Evolutionary conservation across 2,329 filamentous ascomycete genomes (phyloP), one percentile per base, ranked within the genome.

Genomic region (Magnaporthiopsis rhizophila): DNA sequence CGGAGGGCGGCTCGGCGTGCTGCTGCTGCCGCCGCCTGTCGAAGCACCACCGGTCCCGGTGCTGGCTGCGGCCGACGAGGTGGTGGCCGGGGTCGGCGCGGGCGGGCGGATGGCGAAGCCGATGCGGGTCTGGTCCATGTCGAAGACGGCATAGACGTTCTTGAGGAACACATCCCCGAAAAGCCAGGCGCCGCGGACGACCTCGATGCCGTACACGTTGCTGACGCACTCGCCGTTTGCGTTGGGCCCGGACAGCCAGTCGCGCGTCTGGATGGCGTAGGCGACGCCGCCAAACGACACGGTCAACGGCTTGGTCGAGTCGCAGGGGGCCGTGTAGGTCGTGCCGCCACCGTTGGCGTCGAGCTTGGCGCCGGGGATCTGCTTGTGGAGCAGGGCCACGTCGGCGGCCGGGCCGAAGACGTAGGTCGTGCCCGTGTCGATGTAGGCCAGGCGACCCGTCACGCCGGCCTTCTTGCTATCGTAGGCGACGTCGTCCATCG

Each of bases 61-160:
- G n/a, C 62, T 64, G 8, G 21, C 34, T 24, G 45, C 30, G 13
- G 34, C 28, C 26, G 65, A 61, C 8, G 69, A 67, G 3, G 65
- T 65, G 4, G 71, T 68, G n/a, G 58, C 56, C 24, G 57, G 59
- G 21, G 30, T 61, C 15, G 59, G 12, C 21, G 18, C 61, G 18
- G 3, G 69, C 71, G 59, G 7, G n/a, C 59, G 32, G 38, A 18
- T 30, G 11, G n/a, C 59, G 32, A 72, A 73, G 84, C 88, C 89
- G 68, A 92, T 85, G 62, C 82, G 83, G 58, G 74, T 76, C 68
- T 86, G 72, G 67, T 94, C 91, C 63, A 85, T 85, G 73, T 97
- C 92, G 73, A 96, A 96, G 30, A 95, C 88, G 1, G 86, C 81
- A 72, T 96, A 96, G 21, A 96, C 92, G 69, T 96, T 96, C 78